Evolutionary conservation across 768 basidiomycete species (phyloP), one percentile per base, ranked within the genome.

Genomic region (Suillus variegatus): DNA sequence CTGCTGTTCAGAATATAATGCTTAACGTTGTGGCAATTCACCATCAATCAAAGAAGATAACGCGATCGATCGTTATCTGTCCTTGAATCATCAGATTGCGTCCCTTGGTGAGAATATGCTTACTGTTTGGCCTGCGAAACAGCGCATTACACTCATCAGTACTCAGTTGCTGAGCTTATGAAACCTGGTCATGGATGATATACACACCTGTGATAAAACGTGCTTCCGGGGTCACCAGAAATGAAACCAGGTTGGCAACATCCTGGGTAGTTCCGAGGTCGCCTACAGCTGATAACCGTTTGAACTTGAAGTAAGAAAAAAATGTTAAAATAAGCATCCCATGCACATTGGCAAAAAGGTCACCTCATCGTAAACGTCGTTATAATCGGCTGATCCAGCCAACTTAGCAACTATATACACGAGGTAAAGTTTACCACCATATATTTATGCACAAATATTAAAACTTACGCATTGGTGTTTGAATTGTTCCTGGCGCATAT

Each of bases 201-300:
- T 65, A 74, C 80, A 20, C 65, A 75, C 80, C 79, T 55, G 78
- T 80, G 64, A 82, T 52, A 25, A 71, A 76, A 65, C 69, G 69
- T 9, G 80, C 74, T 22, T 77, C 75, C 6, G 75, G 71, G 1
- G 76, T 77, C 1, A 65, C 77, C 22, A 82, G 67, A 65, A 75
- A 82, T 7, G 77, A 72, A 5, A 82, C 81, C 0, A 82, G 71
- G 18, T 65, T 70, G 1, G 79, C 78, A 22, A 82, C 47, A 40
- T 80, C 81, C 8, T 75, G 65, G 38, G 74, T 18, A 7, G 28
- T 65, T 16, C 76, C 76, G 1, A 72, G n/a, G 44, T 71, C 46
- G 9, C 75, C 75, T 8, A 73, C 57, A 3, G 73, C 67, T 0
- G 70, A 18, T 51, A 38, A 38, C 52, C 64, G 43, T 63, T 44